Conservation (phyloP, 768 basidiomycete species). For the Tylopilus intermedius region DNA sequence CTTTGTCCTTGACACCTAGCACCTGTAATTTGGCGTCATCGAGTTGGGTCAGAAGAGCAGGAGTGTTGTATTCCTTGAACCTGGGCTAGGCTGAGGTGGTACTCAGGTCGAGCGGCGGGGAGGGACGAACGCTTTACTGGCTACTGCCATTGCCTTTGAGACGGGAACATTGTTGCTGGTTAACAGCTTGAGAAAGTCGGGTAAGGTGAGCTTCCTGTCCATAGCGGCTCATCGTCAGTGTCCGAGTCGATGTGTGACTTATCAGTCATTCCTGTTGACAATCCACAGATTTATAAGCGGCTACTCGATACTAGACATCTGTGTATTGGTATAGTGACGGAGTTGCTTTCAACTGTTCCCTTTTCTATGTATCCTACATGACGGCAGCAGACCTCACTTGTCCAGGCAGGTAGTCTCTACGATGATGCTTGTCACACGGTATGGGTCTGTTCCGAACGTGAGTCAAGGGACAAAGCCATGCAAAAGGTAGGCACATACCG, state of each 20-base stretch:
- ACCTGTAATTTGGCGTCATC: slow-evolving; percentile 55
- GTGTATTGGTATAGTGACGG: slow-evolving; percentile 21
- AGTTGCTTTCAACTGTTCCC: slow-evolving; percentile 10
- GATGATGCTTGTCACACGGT: slow-evolving; percentile 86
- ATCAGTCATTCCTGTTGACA: not conserved
- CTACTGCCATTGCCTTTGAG: slow-evolving; percentile 62
- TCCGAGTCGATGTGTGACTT: not conserved
- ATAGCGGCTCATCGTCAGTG: slow-evolving; percentile 3
- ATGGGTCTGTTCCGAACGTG: slow-evolving; percentile 61
- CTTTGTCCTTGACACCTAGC: slow-evolving; percentile 59
- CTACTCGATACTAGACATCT: not conserved
- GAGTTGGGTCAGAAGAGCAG: slow-evolving; percentile 50
- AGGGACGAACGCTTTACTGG: slow-evolving; percentile 59
- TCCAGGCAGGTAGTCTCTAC: slow-evolving; percentile 82
- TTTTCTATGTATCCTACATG: slow-evolving; percentile 10
- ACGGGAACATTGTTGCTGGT: slow-evolving; percentile 54
- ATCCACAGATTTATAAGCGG: slow-evolving; percentile 7
- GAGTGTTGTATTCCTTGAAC: slow-evolving; percentile 67
- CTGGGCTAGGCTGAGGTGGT: slow-evolving; percentile 35
- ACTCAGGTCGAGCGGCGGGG: not conserved
- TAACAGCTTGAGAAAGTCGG: slow-evolving; percentile 62
- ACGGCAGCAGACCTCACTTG: slow-evolving; percentile 36
- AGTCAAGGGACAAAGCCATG: slow-evolving; percentile 1
- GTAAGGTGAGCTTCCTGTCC: slow-evolving; percentile 51
- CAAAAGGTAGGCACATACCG: slow-evolving; percentile 41